These are phyloP conservation scores for Lizonia empirigonia DNA, from an alignment of 2,329 filamentous ascomycete genomes.

Conservation along the genomic window DNA sequence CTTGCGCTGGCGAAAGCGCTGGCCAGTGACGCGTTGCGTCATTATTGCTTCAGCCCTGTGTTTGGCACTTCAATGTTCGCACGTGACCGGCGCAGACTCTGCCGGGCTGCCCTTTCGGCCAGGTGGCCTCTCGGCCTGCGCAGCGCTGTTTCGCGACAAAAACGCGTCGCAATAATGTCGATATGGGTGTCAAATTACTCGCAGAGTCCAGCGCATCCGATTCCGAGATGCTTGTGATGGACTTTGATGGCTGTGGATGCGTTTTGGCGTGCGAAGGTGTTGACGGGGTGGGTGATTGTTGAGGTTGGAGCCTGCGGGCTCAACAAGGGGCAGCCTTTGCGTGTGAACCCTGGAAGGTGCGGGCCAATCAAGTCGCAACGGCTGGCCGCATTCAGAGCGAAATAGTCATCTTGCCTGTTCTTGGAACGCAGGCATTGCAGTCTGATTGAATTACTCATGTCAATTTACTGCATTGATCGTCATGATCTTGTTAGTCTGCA, in stretches of 20 bases:
- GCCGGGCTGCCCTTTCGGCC: slow-evolving; percentile 25
- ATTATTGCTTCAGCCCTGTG: slow-evolving; percentile 33
- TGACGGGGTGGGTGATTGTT: slow-evolving; percentile 18
- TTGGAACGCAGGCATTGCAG: neutral
- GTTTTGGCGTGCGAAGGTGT: slow-evolving; percentile 25
- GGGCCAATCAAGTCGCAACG: slow-evolving; percentile 10
- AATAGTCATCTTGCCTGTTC: neutral
- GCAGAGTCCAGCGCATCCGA: slow-evolving; percentile 26
- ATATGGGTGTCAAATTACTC: slow-evolving; percentile 41
- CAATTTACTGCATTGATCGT: neutral
- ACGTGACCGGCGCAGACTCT: slow-evolving; percentile 39
- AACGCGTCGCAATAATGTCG: slow-evolving; percentile 36
- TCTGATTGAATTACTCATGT: neutral
- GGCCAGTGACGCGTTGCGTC: slow-evolving; percentile 45
- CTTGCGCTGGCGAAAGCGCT: slow-evolving; percentile 85
- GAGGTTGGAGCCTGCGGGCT: slow-evolving; percentile 21
- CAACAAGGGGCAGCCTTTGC: slow-evolving; percentile 19
- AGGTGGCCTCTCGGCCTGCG: slow-evolving; percentile 31
- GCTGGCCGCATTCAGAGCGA: slow-evolving; percentile 10
- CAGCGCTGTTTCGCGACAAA: slow-evolving; percentile 30
- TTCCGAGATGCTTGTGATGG: slow-evolving; percentile 28
- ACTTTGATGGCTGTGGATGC: slow-evolving; percentile 26
- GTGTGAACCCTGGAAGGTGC: neutral
- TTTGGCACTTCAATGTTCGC: slow-evolving; percentile 13
- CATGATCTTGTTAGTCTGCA: neutral